A percentile compares a stretch with the other conserved stretches of the same genome.
phyloP scores from a whole-genome alignment of 768 basidiomycete species.

The Chiua virens region DNA sequence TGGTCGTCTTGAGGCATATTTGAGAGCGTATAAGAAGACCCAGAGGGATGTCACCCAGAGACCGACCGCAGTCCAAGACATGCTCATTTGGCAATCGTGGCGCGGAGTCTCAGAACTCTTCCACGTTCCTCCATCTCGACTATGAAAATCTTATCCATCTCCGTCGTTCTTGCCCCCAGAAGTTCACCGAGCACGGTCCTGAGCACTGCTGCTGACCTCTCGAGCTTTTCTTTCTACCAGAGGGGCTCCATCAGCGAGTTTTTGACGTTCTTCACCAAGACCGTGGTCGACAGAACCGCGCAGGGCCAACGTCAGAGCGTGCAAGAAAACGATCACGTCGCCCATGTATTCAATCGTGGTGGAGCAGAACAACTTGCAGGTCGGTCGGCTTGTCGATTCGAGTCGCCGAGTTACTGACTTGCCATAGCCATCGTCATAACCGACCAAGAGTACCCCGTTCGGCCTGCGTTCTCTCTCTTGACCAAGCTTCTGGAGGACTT shows the following conservation, averaged over 20 bases:
- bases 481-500: conserved; percentile 95
- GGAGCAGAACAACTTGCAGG: conserved; percentile 85
- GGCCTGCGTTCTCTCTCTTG: conserved; percentile 93
- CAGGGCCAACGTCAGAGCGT: conserved; percentile 91
- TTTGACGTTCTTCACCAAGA: conserved; percentile 91
- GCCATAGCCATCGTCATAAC: conserved; percentile 83
- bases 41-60: conserved; percentile 26
- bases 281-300: conserved; percentile 84
- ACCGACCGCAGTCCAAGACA: conserved; percentile 18
- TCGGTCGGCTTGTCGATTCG: conserved; percentile 34
- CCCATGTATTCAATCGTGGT: conserved; percentile 91
- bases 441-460: conserved; percentile 94
- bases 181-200: conserved; percentile 65
- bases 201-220: conserved; percentile 72
- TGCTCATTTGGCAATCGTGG: conserved; percentile 1
- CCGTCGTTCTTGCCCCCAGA: conserved; percentile 67
- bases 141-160: conserved; percentile 89
- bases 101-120: not conserved
- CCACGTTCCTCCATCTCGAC: conserved; percentile 14
- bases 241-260: conserved; percentile 86
- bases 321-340: conserved; percentile 90
- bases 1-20: conserved; percentile 17
- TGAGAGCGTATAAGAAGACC: conserved; percentile 26
- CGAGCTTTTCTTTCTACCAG: conserved; percentile 94
- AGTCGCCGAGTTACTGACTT: conserved; percentile 6